Base-by-base conservation (phyloP, 2,329 filamentous ascomycete species). In the Cladosporium phlei region DNA sequence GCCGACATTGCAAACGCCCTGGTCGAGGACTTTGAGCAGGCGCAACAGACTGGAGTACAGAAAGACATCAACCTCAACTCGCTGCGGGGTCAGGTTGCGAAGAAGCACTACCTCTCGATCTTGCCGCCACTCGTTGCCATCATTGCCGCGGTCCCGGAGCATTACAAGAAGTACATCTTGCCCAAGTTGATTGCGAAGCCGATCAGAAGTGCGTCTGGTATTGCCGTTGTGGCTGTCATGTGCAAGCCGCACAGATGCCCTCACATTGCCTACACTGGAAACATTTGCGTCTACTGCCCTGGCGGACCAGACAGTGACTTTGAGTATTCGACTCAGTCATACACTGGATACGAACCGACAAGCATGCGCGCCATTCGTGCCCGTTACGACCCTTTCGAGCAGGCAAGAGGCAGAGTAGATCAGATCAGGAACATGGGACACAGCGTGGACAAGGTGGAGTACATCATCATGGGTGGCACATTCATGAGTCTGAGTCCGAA, bases 381-480 rank as follows among this genome's bases (percentile, higher is more conserved):
- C 24, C 82, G 94, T 40, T 98, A 98, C 64, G 94, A 98, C 62
- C 93, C 93, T 0, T 98, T 96, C 59, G 93, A 98, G 68, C 93
- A 98, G 72, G 93, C 93, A 12, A 79, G 93, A 65, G 93, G 93
- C 32, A 82, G 93, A 57, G 91, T 98, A 5, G 94, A 98, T 59
- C 93, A 98, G 70, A 88, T 98, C 63, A 94, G 95, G 67, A 86
- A 88, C 2, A 77, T 98, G 0, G 93, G 93, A 1, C 93, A 98
- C 68, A 95, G 88, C 35, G 93, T 98, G 38, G 93, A 98, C 71
- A 98, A 98, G 68, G 93, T 98, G 19, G 93, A 98, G 72, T 98
- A 97, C 68, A 98, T 98, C 63, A 95, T 98, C 65, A 98, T 98
- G 93, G 93, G 93, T 50, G 93, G 93, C 55, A 98, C 93, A 0